Percentiles rank a stretch among this genome's conserved stretches.
Conservation (phyloP, 805 yeast genomes). For the Sugiyamaella mastotermitis region DNA sequence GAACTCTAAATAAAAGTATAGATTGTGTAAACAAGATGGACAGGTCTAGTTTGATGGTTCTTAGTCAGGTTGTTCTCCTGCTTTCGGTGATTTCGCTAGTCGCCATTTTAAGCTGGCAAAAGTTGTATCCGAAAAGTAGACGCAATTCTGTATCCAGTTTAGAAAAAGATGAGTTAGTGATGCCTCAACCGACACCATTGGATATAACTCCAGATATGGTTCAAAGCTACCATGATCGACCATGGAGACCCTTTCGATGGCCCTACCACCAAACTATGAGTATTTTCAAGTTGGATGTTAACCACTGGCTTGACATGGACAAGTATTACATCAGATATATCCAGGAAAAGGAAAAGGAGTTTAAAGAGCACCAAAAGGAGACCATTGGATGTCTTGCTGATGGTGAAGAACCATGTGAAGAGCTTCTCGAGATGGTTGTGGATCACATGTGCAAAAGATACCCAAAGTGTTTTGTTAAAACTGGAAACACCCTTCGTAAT, state of each 20-base stretch:
- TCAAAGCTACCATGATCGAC: slow-evolving; percentile 60
- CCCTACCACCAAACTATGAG: slow-evolving; percentile 80
- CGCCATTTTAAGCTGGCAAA: no score
- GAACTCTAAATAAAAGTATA: no score
- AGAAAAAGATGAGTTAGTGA: no score
- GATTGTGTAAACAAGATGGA: no score
- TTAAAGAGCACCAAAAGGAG: slow-evolving; percentile 48
- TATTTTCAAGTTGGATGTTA: slow-evolving; percentile 61
- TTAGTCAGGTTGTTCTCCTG: no score
- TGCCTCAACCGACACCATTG: slow-evolving; percentile 7
- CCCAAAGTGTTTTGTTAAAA: slow-evolving; percentile 52
- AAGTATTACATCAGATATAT: slow-evolving; percentile 64
- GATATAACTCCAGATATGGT: slow-evolving; percentile 62
- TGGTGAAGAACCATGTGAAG: slow-evolving; percentile 50
- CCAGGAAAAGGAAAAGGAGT: slow-evolving; percentile 56
- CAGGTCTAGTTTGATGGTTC: no score
- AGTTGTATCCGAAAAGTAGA: no score
- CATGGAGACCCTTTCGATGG: slow-evolving; percentile 78
- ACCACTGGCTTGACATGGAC: slow-evolving; percentile 78
- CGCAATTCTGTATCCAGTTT: no score
- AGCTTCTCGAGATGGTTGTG: slow-evolving; percentile 57
- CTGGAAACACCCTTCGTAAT: no score
- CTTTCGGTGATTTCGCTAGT: no score
- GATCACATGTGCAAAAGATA: slow-evolving; percentile 57
- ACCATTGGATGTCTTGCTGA: slow-evolving; percentile 69